Percentiles rank a stretch among this genome's conserved stretches.
These are phyloP conservation scores for Botrytis galanthina DNA, from an alignment of 2,329 filamentous ascomycete species.

Conservation along the genomic window DNA sequence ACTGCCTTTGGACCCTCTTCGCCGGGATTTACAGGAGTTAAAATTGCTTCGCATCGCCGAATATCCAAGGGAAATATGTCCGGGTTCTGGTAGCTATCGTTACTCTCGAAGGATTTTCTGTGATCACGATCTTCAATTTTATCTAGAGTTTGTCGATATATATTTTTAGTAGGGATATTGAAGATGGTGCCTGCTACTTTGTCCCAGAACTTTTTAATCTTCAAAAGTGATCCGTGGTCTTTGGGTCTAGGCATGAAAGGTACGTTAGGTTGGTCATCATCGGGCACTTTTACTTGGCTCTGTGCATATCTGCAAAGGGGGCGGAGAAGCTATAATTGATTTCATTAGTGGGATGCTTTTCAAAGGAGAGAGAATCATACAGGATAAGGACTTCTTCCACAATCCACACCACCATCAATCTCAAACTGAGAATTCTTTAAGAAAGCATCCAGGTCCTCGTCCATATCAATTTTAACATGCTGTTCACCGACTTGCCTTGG, in stretches of 20 bases:
- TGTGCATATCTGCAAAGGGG: slow-evolving; percentile 26
- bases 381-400: slow-evolving; percentile 34
- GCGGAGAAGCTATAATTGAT: slow-evolving; percentile 22
- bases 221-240: not conserved
- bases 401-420: slow-evolving; percentile 35
- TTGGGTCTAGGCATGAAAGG: not conserved
- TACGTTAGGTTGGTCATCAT: not conserved
- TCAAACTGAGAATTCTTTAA: slow-evolving; percentile 22
- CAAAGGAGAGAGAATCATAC: slow-evolving; percentile 18
- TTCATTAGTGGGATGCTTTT: not conserved
- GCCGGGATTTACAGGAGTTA: not conserved
- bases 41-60: slow-evolving; percentile 25
- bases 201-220: slow-evolving; percentile 33
- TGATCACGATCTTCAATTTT: not conserved
- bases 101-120: not conserved
- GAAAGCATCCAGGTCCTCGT: slow-evolving; percentile 25
- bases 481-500: slow-evolving; percentile 31
- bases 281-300: not conserved
- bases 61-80: slow-evolving; percentile 35
- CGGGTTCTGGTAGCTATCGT: not conserved
- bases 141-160: not conserved
- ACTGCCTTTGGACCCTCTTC: not conserved
- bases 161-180: slow-evolving; percentile 31
- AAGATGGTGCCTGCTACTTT: slow-evolving; percentile 34
- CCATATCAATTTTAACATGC: slow-evolving; percentile 27